Percentiles rank a stretch among this genome's conserved stretches.
phyloP scores from a whole-genome alignment of 768 basidiomycete genomes.

The Clavaria fumosa region DNA sequence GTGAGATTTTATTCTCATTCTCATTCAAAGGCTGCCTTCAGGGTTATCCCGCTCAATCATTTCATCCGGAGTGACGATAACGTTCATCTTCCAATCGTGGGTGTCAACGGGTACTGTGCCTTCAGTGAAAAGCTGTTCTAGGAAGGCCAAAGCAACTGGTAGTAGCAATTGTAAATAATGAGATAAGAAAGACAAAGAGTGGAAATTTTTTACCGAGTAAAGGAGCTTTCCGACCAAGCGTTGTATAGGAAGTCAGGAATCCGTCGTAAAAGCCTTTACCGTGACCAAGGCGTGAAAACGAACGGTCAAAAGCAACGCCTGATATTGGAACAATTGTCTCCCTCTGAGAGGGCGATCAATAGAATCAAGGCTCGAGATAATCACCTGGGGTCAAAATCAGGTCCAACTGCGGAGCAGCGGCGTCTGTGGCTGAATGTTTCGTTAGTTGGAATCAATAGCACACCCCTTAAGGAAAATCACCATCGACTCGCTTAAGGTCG shows the following conservation, averaged over 20 bases:
- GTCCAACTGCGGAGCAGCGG: conserved; percentile 31
- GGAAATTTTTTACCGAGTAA: conserved; percentile 34
- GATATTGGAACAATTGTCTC: not conserved
- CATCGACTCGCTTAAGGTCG: conserved; percentile 29
- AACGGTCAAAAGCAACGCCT: conserved; percentile 66
- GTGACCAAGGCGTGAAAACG: conserved; percentile 57
- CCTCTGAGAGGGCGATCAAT: not conserved
- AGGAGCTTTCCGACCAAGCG: conserved; percentile 30
- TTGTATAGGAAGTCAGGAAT: conserved; percentile 44
- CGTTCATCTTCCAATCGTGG: conserved; percentile 51
- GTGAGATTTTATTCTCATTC: too few relatives aligned
- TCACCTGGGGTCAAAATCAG: conserved; percentile 55
- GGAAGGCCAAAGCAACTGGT: conserved; percentile 48
- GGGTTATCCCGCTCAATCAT: conserved; percentile 11
- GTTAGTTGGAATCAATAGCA: conserved; percentile 4
- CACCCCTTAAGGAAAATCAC: conserved; percentile 24
- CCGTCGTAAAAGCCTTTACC: conserved; percentile 77
- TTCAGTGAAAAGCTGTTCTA: conserved; percentile 43
- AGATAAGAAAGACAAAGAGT: conserved; percentile 2
- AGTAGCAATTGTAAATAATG: conserved; percentile 6
- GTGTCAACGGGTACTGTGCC: conserved; percentile 36
- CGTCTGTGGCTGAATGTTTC: conserved; percentile 21
- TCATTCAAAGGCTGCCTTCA: too few relatives aligned
- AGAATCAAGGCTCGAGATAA: conserved; percentile 7
- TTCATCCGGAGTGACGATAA: conserved; percentile 33